Percentiles rank a stretch among this genome's conserved stretches.
These are phyloP conservation scores for Globisporangium barbulae DNA, from an alignment of 352 stramenopile genomes.

Conservation along the genomic window DNA sequence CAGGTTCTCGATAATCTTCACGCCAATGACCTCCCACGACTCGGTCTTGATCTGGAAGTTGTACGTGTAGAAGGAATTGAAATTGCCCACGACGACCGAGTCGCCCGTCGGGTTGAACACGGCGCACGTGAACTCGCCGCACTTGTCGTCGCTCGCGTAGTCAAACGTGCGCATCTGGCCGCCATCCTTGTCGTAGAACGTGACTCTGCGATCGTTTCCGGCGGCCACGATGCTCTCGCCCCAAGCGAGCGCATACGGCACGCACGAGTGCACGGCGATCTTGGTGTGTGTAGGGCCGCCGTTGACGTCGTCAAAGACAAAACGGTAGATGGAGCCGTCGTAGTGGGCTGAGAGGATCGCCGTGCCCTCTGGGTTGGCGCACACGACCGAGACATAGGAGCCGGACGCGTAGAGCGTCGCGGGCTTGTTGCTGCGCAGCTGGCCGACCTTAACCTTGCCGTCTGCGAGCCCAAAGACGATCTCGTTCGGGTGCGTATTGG, in stretches of 20 bases:
- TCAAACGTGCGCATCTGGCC: slow-evolving; percentile 86
- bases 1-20: slow-evolving; percentile 90
- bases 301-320: slow-evolving; percentile 88
- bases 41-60: slow-evolving; percentile 82
- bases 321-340: slow-evolving; percentile 91
- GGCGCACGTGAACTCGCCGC: slow-evolving; percentile 74
- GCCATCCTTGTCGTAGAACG: slow-evolving; percentile 91
- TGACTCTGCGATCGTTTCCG: slow-evolving; percentile 88
- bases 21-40: slow-evolving; percentile 73
- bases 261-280: slow-evolving; percentile 84
- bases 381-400: slow-evolving; percentile 83
- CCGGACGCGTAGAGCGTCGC: slow-evolving; percentile 87
- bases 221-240: slow-evolving; percentile 88
- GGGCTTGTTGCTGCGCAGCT: slow-evolving; percentile 92
- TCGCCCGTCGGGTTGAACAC: slow-evolving; percentile 91
- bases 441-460: slow-evolving; percentile 92
- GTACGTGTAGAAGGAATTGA: slow-evolving; percentile 92
- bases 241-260: slow-evolving; percentile 91
- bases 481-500: slow-evolving; percentile 88
- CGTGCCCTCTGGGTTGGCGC: slow-evolving; percentile 82
- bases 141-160: slow-evolving; percentile 83
- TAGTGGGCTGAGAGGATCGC: slow-evolving; percentile 90
- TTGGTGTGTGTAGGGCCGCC: slow-evolving; percentile 81
- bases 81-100: slow-evolving; percentile 91
- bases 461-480: slow-evolving; percentile 93